Conservation (phyloP, 179 eudicot species). For the Gypsophila paniculata region DNA sequence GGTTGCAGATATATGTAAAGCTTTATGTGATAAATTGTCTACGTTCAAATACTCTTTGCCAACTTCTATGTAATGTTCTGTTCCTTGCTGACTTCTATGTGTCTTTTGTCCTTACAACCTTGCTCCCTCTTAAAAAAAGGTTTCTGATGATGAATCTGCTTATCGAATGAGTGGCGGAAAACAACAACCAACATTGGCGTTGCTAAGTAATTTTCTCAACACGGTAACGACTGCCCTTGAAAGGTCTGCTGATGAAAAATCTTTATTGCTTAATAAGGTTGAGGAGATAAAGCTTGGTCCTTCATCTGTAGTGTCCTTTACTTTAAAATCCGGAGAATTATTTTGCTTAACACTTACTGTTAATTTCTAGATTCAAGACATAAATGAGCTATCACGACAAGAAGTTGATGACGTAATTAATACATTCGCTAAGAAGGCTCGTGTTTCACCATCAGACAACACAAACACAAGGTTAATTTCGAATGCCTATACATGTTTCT, state of each 20-base stretch:
- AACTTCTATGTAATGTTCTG: neutral
- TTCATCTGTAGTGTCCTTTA: too few relatives aligned
- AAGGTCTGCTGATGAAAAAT: slow-evolving; percentile 81
- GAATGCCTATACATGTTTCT: too few relatives aligned
- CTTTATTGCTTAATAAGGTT: slow-evolving; percentile 78
- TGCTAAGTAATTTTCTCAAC: slow-evolving; percentile 54
- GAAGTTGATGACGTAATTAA: slow-evolving; percentile 88
- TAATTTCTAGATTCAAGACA: slow-evolving; percentile 69
- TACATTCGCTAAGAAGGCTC: slow-evolving; percentile 47
- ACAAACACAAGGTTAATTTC: slow-evolving; percentile 89
- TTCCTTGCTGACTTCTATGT: too few relatives aligned
- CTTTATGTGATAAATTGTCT: slow-evolving; percentile 1
- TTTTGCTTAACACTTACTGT: slow-evolving; percentile 18
- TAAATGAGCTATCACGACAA: slow-evolving; percentile 91
- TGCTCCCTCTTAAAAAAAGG: slow-evolving; percentile 33
- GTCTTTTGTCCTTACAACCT: neutral
- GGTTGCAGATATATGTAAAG: slow-evolving; percentile 56
- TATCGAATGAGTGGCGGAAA: slow-evolving; percentile 42
- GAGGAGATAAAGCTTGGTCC: too few relatives aligned
- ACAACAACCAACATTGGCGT: slow-evolving; percentile 69
- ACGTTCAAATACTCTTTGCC: neutral
- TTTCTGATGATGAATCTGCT: slow-evolving; percentile 46
- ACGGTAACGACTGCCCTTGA: slow-evolving; percentile 68
- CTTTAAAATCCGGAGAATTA: too few relatives aligned
- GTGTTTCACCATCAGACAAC: slow-evolving; percentile 65